Evolutionary conservation across 495 filamentous ascomycete genomes (phyloP), one percentile per base, ranked within the genome.

Genomic region (Penicillium psychrofluorescens): DNA sequence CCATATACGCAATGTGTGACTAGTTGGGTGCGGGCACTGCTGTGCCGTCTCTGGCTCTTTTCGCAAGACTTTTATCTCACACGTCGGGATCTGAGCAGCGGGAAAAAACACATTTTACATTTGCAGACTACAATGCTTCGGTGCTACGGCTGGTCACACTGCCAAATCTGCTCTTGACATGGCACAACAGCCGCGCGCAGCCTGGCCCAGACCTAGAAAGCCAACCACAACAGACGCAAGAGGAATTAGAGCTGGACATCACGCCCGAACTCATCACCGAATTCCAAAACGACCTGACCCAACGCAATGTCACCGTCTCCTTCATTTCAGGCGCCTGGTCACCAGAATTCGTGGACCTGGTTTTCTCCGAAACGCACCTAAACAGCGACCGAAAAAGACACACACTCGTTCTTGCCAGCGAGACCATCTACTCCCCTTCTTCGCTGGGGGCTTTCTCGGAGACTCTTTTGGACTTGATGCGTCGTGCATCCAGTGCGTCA

Each of bases 21-120:
- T 46, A 95, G 87, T 79, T 95, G 29, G 92, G 92, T 12, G 89
- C 88, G 54, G 92, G 92, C 43, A 95, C 91, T 35, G 90, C 88
- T 5, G 67, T 97, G 16, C 92, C 92, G 27, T 85, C 78, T 7
- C 70, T 94, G 22, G 77, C 84, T 5, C 64, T 96, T 7, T 87
- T 95, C 51, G 79, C 86, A 35, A 77, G 80, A 60, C 69, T 81
- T 14, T 66, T 95, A 36, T 48, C 45, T n/a, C 55, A 67, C 30
- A 46, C 52, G 2, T 10, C 32, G 4, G 51, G 62, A 11, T 35
- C 62, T 5, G 14, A 12, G 11, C 12, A 37, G 49, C 55, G 47
- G 29, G 34, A 45, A 31, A 67, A 52, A 42, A 59, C 83, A 1
- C 74, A 78, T 45, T 78, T 95, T 46, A 81, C 81, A 5, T 72